Conservation (phyloP, 2,329 filamentous ascomycete genomes). For the Didymellaceae sp. region DNA sequence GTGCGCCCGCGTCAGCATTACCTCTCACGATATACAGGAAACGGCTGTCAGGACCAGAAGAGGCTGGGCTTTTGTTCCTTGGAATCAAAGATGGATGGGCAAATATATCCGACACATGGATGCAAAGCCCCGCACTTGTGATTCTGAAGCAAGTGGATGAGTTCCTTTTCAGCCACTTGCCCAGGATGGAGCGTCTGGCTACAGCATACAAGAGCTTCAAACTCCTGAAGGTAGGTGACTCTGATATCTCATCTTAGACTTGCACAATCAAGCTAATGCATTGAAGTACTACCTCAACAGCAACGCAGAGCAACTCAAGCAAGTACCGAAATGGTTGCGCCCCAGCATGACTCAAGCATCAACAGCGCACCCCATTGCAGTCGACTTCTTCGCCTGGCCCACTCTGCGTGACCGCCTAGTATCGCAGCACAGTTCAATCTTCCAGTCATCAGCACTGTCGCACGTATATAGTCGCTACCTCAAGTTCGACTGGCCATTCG, state of each 20-base stretch:
- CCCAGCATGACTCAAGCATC: slow-evolving; percentile 32
- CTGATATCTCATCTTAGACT: no score
- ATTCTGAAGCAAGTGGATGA: slow-evolving; percentile 41
- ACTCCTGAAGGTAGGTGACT: slow-evolving; percentile 36
- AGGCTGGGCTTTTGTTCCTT: slow-evolving; percentile 38
- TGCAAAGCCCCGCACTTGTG: slow-evolving; percentile 37
- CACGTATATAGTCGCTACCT: slow-evolving; percentile 34
- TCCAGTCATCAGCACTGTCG: slow-evolving; percentile 30
- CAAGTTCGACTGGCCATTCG: slow-evolving; percentile 43
- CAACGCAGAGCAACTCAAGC: slow-evolving; percentile 32
- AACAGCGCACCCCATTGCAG: slow-evolving; percentile 35
- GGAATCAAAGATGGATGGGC: slow-evolving; percentile 41
- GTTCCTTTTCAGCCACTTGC: slow-evolving; percentile 36
- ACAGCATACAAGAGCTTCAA: slow-evolving; percentile 44
- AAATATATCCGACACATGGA: slow-evolving; percentile 32
- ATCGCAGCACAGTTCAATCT: slow-evolving; percentile 28
- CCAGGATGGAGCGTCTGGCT: slow-evolving; percentile 35
- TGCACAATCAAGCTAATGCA: not conserved
- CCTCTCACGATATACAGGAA: slow-evolving; percentile 5
- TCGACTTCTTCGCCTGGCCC: slow-evolving; percentile 47
- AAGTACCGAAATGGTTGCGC: slow-evolving; percentile 39
- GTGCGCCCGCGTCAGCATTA: slow-evolving; percentile 17
- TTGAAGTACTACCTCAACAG: slow-evolving; percentile 41
- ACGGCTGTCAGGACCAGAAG: slow-evolving; percentile 20
- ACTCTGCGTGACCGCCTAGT: slow-evolving; percentile 40